Evolutionary conservation across 108 stramenopile genomes (phyloP).

Genomic region (Nitzschia putrida): DNA sequence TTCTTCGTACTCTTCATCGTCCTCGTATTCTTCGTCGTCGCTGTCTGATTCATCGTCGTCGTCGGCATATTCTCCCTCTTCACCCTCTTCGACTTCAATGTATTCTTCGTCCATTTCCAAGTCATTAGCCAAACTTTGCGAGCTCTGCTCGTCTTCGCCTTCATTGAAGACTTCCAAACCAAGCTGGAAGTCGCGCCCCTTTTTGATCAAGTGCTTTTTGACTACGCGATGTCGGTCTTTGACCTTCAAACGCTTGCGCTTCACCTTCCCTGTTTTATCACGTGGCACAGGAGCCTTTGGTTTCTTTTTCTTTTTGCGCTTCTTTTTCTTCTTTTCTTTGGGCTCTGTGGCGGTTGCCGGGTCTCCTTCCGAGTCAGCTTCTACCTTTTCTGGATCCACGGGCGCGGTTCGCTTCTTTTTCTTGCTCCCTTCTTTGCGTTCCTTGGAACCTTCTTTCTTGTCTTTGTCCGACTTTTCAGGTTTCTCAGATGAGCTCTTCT

Average conservation of each 20-base stretch:
- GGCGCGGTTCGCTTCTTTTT: constrained; percentile 1
- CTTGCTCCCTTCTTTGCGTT: background rate
- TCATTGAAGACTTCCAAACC: constrained; percentile 25
- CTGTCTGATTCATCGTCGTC: constrained; percentile 13
- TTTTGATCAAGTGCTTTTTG: constrained; percentile 28
- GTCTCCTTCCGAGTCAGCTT: background rate
- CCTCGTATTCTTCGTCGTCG: constrained; percentile 20
- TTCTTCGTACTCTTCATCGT: constrained; percentile 1
- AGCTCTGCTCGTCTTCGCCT: constrained; percentile 19
- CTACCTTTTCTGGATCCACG: background rate
- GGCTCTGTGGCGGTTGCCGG: background rate
- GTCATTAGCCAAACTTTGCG: background rate
- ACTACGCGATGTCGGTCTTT: constrained; percentile 26
- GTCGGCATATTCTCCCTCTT: background rate
- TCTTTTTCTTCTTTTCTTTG: constrained; percentile 17
- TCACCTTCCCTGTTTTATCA: constrained; percentile 23
- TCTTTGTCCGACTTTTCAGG: background rate
- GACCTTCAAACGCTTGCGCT: constrained; percentile 20
- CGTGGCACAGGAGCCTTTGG: background rate
- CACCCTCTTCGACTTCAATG: background rate
- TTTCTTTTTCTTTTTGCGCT: constrained; percentile 16
- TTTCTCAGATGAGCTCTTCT: background rate
- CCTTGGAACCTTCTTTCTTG: constrained; percentile 11
- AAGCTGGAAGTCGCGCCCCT: constrained; percentile 25
- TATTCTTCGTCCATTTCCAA: constrained; percentile 2